phyloP scores from a whole-genome alignment of 2,329 filamentous ascomycete species.

The Lachnellula subtilissima region DNA sequence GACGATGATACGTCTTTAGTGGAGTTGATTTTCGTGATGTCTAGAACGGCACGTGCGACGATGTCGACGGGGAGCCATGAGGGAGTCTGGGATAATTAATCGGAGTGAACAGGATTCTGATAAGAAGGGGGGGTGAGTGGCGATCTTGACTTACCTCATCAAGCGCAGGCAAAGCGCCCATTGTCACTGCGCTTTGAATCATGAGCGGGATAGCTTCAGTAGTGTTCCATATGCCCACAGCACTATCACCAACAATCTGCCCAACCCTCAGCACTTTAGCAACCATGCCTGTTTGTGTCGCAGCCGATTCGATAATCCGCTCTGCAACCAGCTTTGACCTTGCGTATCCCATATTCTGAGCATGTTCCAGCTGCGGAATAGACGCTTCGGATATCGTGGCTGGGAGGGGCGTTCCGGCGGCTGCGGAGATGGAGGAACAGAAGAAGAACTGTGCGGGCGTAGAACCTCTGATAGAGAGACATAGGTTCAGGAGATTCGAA shows the following conservation, averaged over 20 bases:
- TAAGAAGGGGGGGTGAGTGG: neutral
- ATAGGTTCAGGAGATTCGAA: conserved; percentile 39
- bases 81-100: conserved; percentile 22
- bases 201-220: conserved; percentile 49
- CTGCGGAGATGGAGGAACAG: conserved; percentile 34
- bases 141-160: conserved; percentile 31
- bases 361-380: conserved; percentile 24
- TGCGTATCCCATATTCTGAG: conserved; percentile 46
- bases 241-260: conserved; percentile 44
- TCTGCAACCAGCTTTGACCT: conserved; percentile 45
- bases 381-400: conserved; percentile 33
- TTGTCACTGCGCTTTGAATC: conserved; percentile 40
- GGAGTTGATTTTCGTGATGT: conserved; percentile 31
- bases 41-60: conserved; percentile 37
- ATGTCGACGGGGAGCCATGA: conserved; percentile 44
- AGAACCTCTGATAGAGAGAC: conserved; percentile 33
- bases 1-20: neutral
- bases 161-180: conserved; percentile 42
- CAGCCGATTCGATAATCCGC: conserved; percentile 37
- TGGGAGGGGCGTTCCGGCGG: conserved; percentile 23
- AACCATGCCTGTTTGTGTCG: conserved; percentile 25
- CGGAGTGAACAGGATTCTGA: conserved; percentile 31
- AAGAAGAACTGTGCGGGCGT: conserved; percentile 32
- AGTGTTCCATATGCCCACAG: conserved; percentile 44
- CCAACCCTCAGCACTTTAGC: conserved; percentile 42